A percentile compares a stretch with the other conserved stretches of the same genome.
Conservation (phyloP, 2,329 filamentous ascomycete species). For the Aspergillus tubingensis region DNA sequence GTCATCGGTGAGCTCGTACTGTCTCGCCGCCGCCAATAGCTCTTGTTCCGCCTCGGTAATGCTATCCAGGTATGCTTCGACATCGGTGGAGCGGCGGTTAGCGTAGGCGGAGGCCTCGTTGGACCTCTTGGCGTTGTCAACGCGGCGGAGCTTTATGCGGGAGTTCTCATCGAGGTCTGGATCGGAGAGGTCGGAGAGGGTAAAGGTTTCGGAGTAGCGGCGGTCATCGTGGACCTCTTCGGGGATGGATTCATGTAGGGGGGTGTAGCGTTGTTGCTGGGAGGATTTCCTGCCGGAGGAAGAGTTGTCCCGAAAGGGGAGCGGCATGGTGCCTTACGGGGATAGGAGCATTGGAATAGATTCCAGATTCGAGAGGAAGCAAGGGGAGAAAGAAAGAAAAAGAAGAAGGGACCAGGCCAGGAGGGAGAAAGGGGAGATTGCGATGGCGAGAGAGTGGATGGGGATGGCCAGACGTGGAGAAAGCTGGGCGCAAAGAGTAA, state of each 20-base stretch:
- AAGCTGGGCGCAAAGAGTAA: not conserved
- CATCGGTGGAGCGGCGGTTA: slow-evolving; percentile 22
- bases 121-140: slow-evolving; percentile 9
- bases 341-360: not conserved
- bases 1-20: slow-evolving; percentile 22
- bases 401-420: not conserved
- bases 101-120: slow-evolving; percentile 11
- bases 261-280: slow-evolving; percentile 17
- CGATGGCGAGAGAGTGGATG: not conserved
- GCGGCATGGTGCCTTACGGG: slow-evolving; percentile 18
- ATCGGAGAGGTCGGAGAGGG: slow-evolving; percentile 17
- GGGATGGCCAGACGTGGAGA: not conserved
- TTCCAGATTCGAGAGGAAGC: not conserved
- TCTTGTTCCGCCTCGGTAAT: slow-evolving; percentile 29
- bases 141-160: slow-evolving; percentile 17
- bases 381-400: not conserved
- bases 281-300: not conserved
- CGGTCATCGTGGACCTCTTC: slow-evolving; percentile 17
- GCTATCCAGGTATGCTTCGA: slow-evolving; percentile 26
- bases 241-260: slow-evolving; percentile 22
- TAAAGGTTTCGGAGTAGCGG: slow-evolving; percentile 14
- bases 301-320: slow-evolving; percentile 3
- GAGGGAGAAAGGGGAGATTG: not conserved
- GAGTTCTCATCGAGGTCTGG: slow-evolving; percentile 11
- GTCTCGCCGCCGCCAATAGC: slow-evolving; percentile 22